Percentiles rank a stretch among this genome's conserved stretches.
Conservation (phyloP, 306 rosid species). For the Pterocarpus santalinus region DNA sequence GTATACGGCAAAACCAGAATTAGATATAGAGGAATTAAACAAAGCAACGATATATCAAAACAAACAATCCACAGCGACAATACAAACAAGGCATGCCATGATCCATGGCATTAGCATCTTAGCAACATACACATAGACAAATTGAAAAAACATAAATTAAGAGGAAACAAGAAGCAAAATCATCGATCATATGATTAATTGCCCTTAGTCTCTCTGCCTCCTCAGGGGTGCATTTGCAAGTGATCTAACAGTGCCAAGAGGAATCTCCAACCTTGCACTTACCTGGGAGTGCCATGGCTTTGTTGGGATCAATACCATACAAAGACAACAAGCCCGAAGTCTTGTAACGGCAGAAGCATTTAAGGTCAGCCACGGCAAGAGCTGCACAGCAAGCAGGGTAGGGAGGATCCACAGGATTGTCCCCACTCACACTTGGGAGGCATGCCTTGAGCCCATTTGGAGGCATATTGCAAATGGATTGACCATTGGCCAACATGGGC, state of each 20-base stretch:
- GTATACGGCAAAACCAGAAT: not conserved
- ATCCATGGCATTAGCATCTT: not conserved
- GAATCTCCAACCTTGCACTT: conserved; percentile 51
- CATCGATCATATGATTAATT: not conserved
- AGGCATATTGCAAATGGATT: conserved; percentile 38
- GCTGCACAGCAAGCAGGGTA: conserved; percentile 57
- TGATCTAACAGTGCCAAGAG: conserved; percentile 52
- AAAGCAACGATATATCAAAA: not conserved
- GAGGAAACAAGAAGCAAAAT: not conserved
- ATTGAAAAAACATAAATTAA: not conserved
- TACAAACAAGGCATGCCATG: not conserved
- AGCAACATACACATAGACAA: not conserved
- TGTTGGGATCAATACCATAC: conserved; percentile 54
- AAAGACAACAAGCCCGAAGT: conserved; percentile 38
- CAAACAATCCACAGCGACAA: not conserved
- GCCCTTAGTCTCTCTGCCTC: not conserved
- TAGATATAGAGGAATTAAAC: not conserved
- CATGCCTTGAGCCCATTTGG: conserved; percentile 46
- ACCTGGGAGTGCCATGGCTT: conserved; percentile 66
- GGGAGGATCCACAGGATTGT: conserved; percentile 48
- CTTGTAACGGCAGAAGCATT: conserved; percentile 61
- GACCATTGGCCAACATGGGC: conserved; percentile 30
- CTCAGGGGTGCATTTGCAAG: too few relatives aligned
- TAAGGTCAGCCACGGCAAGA: conserved; percentile 52
- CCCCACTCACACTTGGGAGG: conserved; percentile 48